Conservation (phyloP, 495 filamentous ascomycete genomes). For the Pseudoneurospora amorphoporcata region DNA sequence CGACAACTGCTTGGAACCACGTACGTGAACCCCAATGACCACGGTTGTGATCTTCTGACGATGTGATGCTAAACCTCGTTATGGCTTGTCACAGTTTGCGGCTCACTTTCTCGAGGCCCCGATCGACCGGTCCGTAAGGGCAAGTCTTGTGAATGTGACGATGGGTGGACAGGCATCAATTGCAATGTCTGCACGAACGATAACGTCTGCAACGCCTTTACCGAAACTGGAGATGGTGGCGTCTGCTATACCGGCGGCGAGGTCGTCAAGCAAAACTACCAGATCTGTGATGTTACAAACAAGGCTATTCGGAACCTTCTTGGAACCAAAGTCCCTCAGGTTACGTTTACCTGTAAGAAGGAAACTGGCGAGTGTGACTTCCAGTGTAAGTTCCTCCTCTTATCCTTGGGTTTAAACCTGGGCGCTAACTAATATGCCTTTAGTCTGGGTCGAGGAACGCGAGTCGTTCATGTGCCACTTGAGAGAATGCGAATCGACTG, state of each 20-base stretch:
- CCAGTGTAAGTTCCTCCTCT: constrained; percentile 53
- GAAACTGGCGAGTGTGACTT: constrained; percentile 71
- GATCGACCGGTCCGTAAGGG: constrained; percentile 61
- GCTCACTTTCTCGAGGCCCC: constrained; percentile 68
- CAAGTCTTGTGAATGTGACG: constrained; percentile 71
- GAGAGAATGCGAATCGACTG: constrained; percentile 63
- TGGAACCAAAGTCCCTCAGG: constrained; percentile 73
- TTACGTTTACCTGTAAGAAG: constrained; percentile 85
- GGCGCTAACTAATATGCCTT: constrained; percentile 26
- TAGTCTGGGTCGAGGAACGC: constrained; percentile 84
- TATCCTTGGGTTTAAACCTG: not conserved
- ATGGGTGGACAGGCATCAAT: constrained; percentile 97
- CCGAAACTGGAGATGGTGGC: constrained; percentile 65
- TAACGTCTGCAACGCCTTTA: constrained; percentile 72
- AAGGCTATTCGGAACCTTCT: constrained; percentile 78
- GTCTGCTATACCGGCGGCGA: constrained; percentile 88
- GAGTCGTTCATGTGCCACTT: constrained; percentile 96
- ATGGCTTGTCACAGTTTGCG: constrained; percentile 50
- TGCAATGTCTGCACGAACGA: constrained; percentile 90
- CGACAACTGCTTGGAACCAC: constrained; percentile 77
- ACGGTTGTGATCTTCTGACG: not conserved
- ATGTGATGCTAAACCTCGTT: constrained; percentile 4
- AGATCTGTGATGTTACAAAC: constrained; percentile 98
- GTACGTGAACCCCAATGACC: constrained; percentile 27
- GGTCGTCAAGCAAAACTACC: constrained; percentile 86